Conservation (phyloP, 805 yeast genomes). For the Pichia eremophila region DNA sequence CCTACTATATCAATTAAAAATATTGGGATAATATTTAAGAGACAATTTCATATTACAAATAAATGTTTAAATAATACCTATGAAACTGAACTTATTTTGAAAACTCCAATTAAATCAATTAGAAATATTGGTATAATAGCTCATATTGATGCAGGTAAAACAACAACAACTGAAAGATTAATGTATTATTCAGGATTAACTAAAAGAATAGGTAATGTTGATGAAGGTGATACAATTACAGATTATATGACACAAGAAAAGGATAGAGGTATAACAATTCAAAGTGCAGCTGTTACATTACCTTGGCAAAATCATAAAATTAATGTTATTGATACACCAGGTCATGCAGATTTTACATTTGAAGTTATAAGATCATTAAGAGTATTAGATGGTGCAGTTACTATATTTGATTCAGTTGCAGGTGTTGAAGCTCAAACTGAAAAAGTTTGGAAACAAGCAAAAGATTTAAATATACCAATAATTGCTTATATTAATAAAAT, state of each 20-base stretch:
- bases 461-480: slow-evolving; percentile 56
- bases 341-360: slow-evolving; percentile 95
- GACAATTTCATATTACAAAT: background rate
- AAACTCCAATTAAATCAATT: slow-evolving; percentile 29
- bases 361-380: slow-evolving; percentile 86
- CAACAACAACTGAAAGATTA: slow-evolving; percentile 95
- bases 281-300: slow-evolving; percentile 88
- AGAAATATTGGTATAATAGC: slow-evolving; percentile 95
- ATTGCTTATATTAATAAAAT: slow-evolving; percentile 83
- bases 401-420: slow-evolving; percentile 89
- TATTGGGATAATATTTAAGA: background rate
- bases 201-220: slow-evolving; percentile 79
- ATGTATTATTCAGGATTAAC: slow-evolving; percentile 82
- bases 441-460: slow-evolving; percentile 90
- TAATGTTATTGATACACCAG: slow-evolving; percentile 93
- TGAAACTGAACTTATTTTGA: slow-evolving; percentile 13
- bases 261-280: slow-evolving; percentile 90
- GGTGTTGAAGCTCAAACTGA: slow-evolving; percentile 99
- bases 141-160: slow-evolving; percentile 98
- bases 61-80: background rate
- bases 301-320: slow-evolving; percentile 69
- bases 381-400: slow-evolving; percentile 90
- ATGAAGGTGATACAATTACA: slow-evolving; percentile 93
- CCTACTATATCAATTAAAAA: too few relatives aligned
- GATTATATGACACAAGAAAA: slow-evolving; percentile 87